Evolutionary conservation across 2,329 filamentous ascomycete genomes (phyloP), one percentile per base, ranked within the genome.

Genomic region (Neonectria ditissima): DNA sequence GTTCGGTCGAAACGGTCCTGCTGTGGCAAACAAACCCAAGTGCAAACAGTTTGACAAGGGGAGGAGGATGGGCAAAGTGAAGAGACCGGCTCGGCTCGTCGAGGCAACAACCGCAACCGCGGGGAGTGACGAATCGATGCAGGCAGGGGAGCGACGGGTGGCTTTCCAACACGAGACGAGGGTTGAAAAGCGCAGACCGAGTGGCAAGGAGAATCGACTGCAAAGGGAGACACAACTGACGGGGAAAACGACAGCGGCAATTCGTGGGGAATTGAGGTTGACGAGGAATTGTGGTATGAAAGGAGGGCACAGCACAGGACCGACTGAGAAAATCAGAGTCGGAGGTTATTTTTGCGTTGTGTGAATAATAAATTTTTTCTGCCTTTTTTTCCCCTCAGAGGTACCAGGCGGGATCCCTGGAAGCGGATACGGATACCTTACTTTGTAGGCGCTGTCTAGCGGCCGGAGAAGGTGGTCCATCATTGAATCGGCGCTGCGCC

Each of bases 341-440:
- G 70, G 69, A 76, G 73, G 73, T 73, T 77, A 73, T 74, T 76
- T 77, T 78, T 76, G 72, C 74, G 72, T 78, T 80, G 74, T 79
- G 77, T 77, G 77, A 78, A 76, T 73, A 79, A 79, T 78, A 79
- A 80, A 80, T 78, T 80, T 80, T 80, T 77, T 73, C 75, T 68
- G 54, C 50, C 57, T 70, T 72, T 68, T 68, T 66, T 67, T 72
- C 71, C 56, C 62, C 61, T 59, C 61, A 67, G 59, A 61, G 58
- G 63, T 62, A 65, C 65, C 65, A 68, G 62, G 56, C 60, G 54
- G 63, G 70, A 68, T 72, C 65, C 55, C 61, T 67, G 65, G 56
- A 58, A 64, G 62, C 64, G 69, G 62, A 63, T 60, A 58, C 52
- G 60, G 54, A 58, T 59, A 59, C 53, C 61, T 67, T 59, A 59